These are phyloP conservation scores for Solanum microdontum DNA, from an alignment of 257 asterid species.

Conservation along the genomic window DNA sequence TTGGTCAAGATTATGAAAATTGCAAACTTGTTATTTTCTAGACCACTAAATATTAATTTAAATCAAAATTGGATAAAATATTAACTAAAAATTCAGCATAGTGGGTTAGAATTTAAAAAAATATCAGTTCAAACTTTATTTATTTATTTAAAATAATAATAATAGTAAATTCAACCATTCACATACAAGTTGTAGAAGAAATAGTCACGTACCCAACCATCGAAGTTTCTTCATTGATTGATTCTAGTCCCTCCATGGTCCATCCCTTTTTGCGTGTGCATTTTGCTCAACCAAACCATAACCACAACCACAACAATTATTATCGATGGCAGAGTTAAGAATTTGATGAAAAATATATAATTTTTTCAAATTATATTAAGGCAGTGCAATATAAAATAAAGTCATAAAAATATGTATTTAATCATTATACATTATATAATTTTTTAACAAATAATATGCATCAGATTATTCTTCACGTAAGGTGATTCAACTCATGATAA, in stretches of 20 bases:
- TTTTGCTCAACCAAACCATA: not conserved
- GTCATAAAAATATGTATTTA: no score
- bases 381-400: no score
- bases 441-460: not conserved
- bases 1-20: not conserved
- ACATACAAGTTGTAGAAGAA: not conserved
- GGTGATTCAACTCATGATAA: not conserved
- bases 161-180: not conserved
- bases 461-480: rapidly evolving
- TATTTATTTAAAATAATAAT: no score
- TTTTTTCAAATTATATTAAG: no score
- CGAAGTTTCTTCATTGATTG: not conserved
- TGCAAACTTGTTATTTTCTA: not conserved
- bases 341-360: no score
- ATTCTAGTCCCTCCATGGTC: not conserved
- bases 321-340: not conserved
- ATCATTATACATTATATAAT: no score
- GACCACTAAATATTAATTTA: not conserved
- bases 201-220: not conserved
- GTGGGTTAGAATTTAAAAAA: not conserved
- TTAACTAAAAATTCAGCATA: not conserved
- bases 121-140: not conserved
- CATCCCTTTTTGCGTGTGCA: no score
- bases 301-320: not conserved
- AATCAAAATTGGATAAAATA: not conserved